Evolutionary conservation across 208 protist species (phyloP), one percentile per base, ranked within the genome.

Genomic region (Leishmania tarentolae): DNA sequence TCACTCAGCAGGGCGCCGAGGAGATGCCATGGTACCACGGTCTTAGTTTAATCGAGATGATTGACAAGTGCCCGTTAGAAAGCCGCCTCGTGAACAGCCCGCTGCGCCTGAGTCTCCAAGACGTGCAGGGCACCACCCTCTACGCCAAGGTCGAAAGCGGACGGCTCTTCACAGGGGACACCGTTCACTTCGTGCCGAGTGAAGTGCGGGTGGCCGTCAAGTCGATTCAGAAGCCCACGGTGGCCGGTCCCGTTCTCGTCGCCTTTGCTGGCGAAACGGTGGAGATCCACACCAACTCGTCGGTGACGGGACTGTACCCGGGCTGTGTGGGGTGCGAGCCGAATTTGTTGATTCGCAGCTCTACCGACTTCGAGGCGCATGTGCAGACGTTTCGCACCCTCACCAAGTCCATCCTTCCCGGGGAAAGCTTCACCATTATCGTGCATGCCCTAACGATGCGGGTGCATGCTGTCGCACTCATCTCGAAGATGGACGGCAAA

Each of bases 61-160:
- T 97, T 59, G 92, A 97, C 84, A 81, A 65, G 70, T 96, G 90
- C 70, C 90, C 92, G 53, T 83, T 96, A 28, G 88, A 92, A 81
- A 94, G 86, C 61, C 88, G 92, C 61, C 85, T 97, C 8, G 68
- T 95, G 35, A 83, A 87, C 75, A 83, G 81, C 28, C 90, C 92
- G 68, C 80, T 95, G 76, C 94, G 94, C 37, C 78, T 97, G 42
- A 94, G 87, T 71, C 83, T 97, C 47, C 91, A 94, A 71, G 94
- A 97, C 74, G 76, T 96, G 28, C 80, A 91, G 40, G 85, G 78
- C 74, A 82, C 80, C 71, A 92, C 80, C 3, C 82, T 97, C 19
- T 96, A 91, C 82, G 89, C 83, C 79, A 93, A 94, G 76, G 90
- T 97, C 53, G 94, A 97, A 78, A 91, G 90, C 77, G 94, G 94